A percentile compares a stretch with the other conserved stretches of the same genome.
phyloP scores from a whole-genome alignment of 306 rosid genomes.

The Trifolium subterraneum region DNA sequence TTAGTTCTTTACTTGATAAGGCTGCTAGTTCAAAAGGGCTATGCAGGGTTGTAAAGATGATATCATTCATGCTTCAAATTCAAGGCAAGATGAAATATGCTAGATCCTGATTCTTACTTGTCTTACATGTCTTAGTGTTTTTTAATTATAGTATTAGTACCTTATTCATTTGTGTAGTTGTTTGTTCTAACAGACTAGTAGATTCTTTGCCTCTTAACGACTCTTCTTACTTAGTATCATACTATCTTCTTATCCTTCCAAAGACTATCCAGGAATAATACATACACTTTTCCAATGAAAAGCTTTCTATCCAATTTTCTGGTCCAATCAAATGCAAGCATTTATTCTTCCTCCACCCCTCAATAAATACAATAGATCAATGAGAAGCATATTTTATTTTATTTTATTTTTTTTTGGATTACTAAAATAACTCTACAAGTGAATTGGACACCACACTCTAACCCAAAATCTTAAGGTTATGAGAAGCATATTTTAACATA shows the following conservation, averaged over 20 bases:
- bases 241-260: background rate
- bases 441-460: too few species aligned
- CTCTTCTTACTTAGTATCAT: constrained; percentile 34
- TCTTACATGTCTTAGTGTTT: constrained; percentile 48
- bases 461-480: too few species aligned
- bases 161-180: constrained; percentile 42
- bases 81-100: constrained; percentile 71
- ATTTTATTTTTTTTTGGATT: too few species aligned
- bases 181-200: constrained; percentile 47
- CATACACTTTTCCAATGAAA: background rate
- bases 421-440: too few species aligned
- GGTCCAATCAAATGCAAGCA: background rate
- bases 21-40: constrained; percentile 50
- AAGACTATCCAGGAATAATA: background rate
- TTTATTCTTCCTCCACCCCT: background rate
- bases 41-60: constrained; percentile 74
- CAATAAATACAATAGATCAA: background rate
- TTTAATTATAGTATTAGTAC: constrained; percentile 38
- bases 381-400: background rate
- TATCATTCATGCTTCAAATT: constrained; percentile 62
- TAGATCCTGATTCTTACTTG: constrained; percentile 71
- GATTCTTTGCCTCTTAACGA: constrained; percentile 60
- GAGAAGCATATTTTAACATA: background rate
- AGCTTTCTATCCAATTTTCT: background rate
- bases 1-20: constrained; percentile 90